Evolutionary conservation across 208 protist genomes (phyloP).

Genomic region (Trypanosoma avium): DNA sequence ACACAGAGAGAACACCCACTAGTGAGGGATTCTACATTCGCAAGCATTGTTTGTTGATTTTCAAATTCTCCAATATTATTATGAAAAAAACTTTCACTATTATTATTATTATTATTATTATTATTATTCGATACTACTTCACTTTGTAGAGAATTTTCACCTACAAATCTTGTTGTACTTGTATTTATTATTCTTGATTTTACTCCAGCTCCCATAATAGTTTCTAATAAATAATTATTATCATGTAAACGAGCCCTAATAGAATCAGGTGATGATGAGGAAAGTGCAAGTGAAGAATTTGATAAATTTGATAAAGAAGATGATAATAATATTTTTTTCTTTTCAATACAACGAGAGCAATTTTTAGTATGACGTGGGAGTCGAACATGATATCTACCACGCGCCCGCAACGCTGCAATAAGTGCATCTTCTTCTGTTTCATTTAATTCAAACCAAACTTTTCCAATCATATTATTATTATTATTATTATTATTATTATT

Average conservation of each 20-base stretch:
- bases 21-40: conserved; percentile 13
- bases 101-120: background rate
- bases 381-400: conserved; percentile 18
- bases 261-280: too few species aligned
- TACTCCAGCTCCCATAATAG: too few species aligned
- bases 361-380: conserved; percentile 16
- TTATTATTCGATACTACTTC: too few species aligned
- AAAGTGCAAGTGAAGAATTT: too few species aligned
- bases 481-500: background rate
- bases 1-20: conserved; percentile 45
- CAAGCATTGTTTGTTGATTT: background rate
- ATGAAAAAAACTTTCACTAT: background rate
- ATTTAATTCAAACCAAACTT: background rate
- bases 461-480: background rate
- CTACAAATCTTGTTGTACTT: too few species aligned
- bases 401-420: conserved; percentile 8
- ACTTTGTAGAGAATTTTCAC: too few species aligned
- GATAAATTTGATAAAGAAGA: too few species aligned
- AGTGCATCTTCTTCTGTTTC: conserved; percentile 12
- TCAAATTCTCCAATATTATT: background rate
- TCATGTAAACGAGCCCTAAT: too few species aligned
- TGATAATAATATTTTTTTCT: background rate
- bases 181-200: too few species aligned
- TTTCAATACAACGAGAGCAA: conserved; percentile 1
- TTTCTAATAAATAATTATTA: too few species aligned